Conservation (phyloP, 495 filamentous ascomycete genomes). For the Talaromyces adpressus region DNA sequence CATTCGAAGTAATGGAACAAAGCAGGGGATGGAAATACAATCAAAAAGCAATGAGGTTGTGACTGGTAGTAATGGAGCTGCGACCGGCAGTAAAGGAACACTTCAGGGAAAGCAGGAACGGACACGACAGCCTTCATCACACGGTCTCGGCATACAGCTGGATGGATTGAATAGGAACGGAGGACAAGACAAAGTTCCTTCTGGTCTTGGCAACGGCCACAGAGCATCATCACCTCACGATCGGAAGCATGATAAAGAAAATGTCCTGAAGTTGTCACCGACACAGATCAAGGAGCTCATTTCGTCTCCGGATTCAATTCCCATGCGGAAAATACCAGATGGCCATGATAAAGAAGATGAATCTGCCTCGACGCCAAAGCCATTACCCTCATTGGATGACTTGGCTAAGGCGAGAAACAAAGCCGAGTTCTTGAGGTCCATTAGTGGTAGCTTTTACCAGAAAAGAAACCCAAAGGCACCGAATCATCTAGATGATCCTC, state of each 20-base stretch:
- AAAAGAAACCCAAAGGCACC: slow-evolving; percentile 18
- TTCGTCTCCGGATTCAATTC: slow-evolving; percentile 47
- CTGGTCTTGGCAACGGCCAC: not conserved
- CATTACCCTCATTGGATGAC: not conserved
- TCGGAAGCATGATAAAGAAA: slow-evolving; percentile 17
- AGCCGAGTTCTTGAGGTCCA: slow-evolving; percentile 8
- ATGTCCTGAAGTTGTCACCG: slow-evolving; percentile 43
- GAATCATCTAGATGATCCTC: slow-evolving; percentile 17
- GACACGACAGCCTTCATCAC: not conserved
- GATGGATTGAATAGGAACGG: not conserved
- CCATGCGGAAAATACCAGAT: slow-evolving; percentile 24
- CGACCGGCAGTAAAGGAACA: not conserved
- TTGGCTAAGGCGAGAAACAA: slow-evolving; percentile 3
- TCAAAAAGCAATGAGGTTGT: not conserved
- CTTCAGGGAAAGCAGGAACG: not conserved
- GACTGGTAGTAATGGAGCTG: not conserved
- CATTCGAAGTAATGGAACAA: not conserved
- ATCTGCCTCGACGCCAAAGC: not conserved
- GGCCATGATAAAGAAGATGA: slow-evolving; percentile 7
- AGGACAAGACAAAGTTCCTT: not conserved
- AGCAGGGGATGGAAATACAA: not conserved
- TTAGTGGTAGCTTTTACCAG: slow-evolving; percentile 10
- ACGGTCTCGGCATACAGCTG: slow-evolving; percentile 3
- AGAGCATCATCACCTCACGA: not conserved
- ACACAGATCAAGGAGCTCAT: slow-evolving; percentile 49